Base-by-base conservation (phyloP, 1,284 basidiomycete genomes). In the Taiwanofungus camphoratus region DNA sequence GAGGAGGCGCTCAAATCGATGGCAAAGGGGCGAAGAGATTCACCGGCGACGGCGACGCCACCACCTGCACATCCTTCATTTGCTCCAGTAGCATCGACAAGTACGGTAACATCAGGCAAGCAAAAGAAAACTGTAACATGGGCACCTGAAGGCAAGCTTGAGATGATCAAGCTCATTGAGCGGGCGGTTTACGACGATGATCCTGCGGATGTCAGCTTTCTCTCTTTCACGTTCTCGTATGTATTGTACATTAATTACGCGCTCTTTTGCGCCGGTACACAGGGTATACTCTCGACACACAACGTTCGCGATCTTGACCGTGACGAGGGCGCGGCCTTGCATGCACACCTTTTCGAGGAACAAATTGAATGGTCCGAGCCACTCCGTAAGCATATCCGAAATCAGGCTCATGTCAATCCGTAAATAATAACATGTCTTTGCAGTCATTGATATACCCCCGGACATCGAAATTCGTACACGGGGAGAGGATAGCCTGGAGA, bases 121-220 rank as follows among this genome's bases (percentile, higher is more conserved):
- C 66, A 66, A 49, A 83, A 77, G 68, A 90, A 88, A 64, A 63
- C 72, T 38, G 87, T 90, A 36, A 78, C 77, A 20, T 90, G 87
- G 82, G 77, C 83, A 29, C 71, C 82, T 32, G 84, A 86, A 48
- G 75, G 69, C 51, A 67, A 77, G 58, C 76, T 90, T 52, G 83
- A 80, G 67, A 69, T 74, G 58, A 69, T 90, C 60, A 79, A 77
- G 64, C 63, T 81, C 59, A 90, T 90, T 66, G 86, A 89, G 65
- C 78, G 73, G 57, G 87, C 87, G 51, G 69, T 88, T 54, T 90
- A 90, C 67, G 87, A 89, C 54, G 87, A 88, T 63, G 87, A 89
- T 70, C 75, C 76, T 57, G 71, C 76, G 68, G 79, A 85, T 76
- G 87, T 89, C 73, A 79, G 84, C 77, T 57, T 52, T 54, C 49